phyloP scores from a whole-genome alignment of 768 basidiomycete genomes.

The Russula ochroleuca region DNA sequence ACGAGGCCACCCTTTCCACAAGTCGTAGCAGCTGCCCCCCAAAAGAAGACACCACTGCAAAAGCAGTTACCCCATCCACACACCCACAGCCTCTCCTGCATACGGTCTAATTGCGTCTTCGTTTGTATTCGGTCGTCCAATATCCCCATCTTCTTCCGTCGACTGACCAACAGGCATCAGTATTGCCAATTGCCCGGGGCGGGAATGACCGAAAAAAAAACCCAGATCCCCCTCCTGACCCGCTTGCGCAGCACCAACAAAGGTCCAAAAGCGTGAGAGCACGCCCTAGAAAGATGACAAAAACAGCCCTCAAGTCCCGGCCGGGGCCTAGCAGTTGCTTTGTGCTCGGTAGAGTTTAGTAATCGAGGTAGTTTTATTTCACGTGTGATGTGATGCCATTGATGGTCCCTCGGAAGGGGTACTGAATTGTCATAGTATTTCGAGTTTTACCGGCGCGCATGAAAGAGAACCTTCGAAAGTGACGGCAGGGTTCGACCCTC shows the following conservation, averaged over 20 bases:
- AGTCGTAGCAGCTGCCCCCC: background rate
- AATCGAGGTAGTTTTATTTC: background rate
- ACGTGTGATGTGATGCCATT: background rate
- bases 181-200: constrained; percentile 1
- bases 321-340: background rate
- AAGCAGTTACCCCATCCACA: background rate
- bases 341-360: background rate
- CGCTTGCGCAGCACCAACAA: background rate
- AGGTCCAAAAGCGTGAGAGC: background rate
- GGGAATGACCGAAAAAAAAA: background rate
- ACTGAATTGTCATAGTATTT: too few species aligned
- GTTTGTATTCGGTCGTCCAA: background rate
- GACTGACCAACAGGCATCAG: background rate
- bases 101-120: background rate
- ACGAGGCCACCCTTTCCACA: too few species aligned
- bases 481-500: background rate
- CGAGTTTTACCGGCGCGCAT: background rate
- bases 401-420: background rate
- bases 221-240: background rate
- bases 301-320: background rate
- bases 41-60: background rate
- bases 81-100: background rate
- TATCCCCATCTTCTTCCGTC: background rate
- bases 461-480: background rate
- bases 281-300: background rate